These are phyloP conservation scores for Clarkia xantiana DNA, from an alignment of 345 rosid species.

Conservation along the genomic window DNA sequence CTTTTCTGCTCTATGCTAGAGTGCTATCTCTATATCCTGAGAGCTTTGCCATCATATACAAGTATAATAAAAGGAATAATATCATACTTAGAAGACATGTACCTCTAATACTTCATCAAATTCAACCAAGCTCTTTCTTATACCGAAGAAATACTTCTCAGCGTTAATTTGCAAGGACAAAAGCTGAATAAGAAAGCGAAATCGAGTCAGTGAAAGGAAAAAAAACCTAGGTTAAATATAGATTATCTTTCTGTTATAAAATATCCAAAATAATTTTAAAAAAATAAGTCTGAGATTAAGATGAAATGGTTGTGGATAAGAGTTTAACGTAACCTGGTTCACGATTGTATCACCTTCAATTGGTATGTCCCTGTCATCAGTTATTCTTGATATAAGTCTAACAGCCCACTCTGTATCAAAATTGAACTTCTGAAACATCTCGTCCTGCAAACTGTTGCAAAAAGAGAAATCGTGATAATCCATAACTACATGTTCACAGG, in stretches of 20 bases:
- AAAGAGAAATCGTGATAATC: neutral
- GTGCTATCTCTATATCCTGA: no score
- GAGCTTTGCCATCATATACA: no score
- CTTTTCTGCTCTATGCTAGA: no score
- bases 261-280: no score
- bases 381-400: constrained; percentile 67
- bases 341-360: constrained; percentile 80
- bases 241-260: no score
- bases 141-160: constrained; percentile 82
- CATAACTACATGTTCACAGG: no score
- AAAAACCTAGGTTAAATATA: no score
- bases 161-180: constrained; percentile 73
- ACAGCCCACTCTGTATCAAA: constrained; percentile 95
- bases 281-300: neutral
- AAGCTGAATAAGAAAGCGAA: constrained; percentile 33
- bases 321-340: constrained; percentile 46
- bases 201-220: neutral
- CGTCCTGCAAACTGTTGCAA: constrained; percentile 78
- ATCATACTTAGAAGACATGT: constrained; percentile 1
- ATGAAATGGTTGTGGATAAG: neutral
- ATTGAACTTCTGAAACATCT: constrained; percentile 92
- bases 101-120: constrained; percentile 98
- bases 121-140: constrained; percentile 89
- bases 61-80: no score
- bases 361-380: constrained; percentile 71